These are phyloP conservation scores for Xylaria sp. DNA, from an alignment of 2,329 filamentous ascomycete species.

Conservation along the genomic window DNA sequence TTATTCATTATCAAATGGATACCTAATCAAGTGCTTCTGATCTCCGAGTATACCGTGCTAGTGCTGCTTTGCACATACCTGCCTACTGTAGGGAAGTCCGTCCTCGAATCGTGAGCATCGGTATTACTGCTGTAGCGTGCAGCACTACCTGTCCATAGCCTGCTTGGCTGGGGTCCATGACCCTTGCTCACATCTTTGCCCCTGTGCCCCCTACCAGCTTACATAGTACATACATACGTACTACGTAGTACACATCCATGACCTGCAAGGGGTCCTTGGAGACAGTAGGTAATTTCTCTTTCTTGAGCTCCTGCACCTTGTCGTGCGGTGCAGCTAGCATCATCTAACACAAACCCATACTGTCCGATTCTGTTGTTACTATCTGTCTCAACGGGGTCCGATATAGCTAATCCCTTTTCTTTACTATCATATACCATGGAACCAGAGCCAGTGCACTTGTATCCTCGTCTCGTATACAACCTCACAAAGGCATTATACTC, in stretches of 20 bases:
- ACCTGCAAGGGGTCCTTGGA: slow-evolving; percentile 16
- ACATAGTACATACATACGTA: slow-evolving; percentile 3
- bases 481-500: slow-evolving; percentile 14
- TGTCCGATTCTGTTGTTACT: slow-evolving; percentile 7
- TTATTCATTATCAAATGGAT: slow-evolving; percentile 8
- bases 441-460: slow-evolving; percentile 19
- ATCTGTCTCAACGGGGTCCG: background rate
- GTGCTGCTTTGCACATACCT: slow-evolving; percentile 3
- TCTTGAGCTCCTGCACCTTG: slow-evolving; percentile 15
- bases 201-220: slow-evolving; percentile 14
- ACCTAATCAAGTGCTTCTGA: slow-evolving; percentile 6
- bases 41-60: slow-evolving; percentile 4
- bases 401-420: slow-evolving; percentile 9
- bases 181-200: slow-evolving; percentile 15
- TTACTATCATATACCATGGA: slow-evolving; percentile 21
- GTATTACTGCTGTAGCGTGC: slow-evolving; percentile 8
- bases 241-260: background rate
- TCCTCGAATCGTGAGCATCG: background rate
- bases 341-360: slow-evolving; percentile 13
- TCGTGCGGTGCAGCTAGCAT: slow-evolving; percentile 14
- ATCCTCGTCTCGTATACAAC: slow-evolving; percentile 20
- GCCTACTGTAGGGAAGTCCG: background rate
- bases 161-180: slow-evolving; percentile 10
- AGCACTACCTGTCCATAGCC: slow-evolving; percentile 6
- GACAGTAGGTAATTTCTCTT: background rate